These are phyloP conservation scores for Capsicum chinense DNA, from an alignment of 257 asterid species.

Conservation along the genomic window DNA sequence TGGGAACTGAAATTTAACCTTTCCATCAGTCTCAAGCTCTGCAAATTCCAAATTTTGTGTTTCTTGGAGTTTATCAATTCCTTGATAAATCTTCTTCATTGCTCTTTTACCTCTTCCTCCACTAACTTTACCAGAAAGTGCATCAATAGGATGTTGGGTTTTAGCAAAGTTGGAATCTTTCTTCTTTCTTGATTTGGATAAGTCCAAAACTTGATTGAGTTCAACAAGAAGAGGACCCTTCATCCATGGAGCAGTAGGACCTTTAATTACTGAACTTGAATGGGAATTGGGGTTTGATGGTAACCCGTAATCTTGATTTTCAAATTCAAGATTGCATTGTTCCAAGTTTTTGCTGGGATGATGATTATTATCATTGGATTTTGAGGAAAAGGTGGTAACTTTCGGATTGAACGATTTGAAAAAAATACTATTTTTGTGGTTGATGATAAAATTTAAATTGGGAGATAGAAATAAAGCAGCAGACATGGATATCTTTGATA, in stretches of 20 bases:
- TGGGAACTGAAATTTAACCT: constrained; percentile 53
- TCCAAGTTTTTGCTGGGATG: constrained; percentile 30
- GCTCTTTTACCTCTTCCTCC: constrained; percentile 80
- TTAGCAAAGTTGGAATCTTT: constrained; percentile 40
- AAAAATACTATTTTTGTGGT: constrained; percentile 34
- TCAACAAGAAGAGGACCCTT: constrained; percentile 68
- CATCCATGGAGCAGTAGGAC: constrained; percentile 98
- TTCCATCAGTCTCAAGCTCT: constrained; percentile 33
- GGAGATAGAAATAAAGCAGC: constrained; percentile 39
- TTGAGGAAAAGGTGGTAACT: constrained; percentile 29
- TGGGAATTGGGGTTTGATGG: constrained; percentile 39
- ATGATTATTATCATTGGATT: constrained; percentile 31
- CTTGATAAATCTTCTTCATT: constrained; percentile 72
- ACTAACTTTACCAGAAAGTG: constrained; percentile 68
- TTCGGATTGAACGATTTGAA: constrained; percentile 33
- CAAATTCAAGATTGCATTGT: constrained; percentile 34
- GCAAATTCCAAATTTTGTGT: constrained; percentile 41
- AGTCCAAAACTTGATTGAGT: constrained; percentile 58
- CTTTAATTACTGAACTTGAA: constrained; percentile 53
- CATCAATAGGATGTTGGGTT: constrained; percentile 46
- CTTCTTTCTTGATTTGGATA: constrained; percentile 44
- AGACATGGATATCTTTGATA: constrained; percentile 45
- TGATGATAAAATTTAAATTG: constrained; percentile 36
- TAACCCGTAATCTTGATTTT: constrained; percentile 35
- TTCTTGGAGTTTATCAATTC: constrained; percentile 64